Base-by-base conservation (phyloP, 2,329 filamentous ascomycete genomes). In the Passalora sequoiae region DNA sequence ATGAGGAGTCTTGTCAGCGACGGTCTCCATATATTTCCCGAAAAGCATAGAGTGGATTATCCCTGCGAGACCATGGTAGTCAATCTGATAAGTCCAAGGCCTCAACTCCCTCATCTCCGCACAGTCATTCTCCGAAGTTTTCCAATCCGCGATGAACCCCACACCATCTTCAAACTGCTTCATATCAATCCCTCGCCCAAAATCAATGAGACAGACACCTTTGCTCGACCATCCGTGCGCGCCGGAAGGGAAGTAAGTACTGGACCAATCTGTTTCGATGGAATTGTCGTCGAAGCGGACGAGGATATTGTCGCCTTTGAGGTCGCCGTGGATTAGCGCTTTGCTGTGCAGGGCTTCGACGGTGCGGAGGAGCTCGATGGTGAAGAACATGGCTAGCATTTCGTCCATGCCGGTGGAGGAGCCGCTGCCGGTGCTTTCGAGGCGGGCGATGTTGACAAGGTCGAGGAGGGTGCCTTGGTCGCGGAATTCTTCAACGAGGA, bases 381-480 rank as follows among this genome's bases (percentile, higher is more conserved):
- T 77, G 69, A 97, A 94, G 72, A 96, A 97, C 88, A 97, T 96
- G 56, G 86, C 87, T 2, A 97, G 73, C 36, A 77, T 75, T 66
- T 98, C 92, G 56, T 98, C 92, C 77, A 98, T 87, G 12, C 84
- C 83, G n/a, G n/a, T n/a, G n/a, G n/a, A n/a, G n/a, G n/a, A n/a
- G 2, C 81, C 81, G 20, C 81, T 81, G 32, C 65, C 68, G 24
- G 71, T 68, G 24, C 64, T 66, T 31, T 63, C 60, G 13, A 78
- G 75, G 30, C 86, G 81, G 54, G 91, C 85, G 51, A 85, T 73
- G 66, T 98, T 98, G 65, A 98, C 83, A 1, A 97, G 79, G 59
- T 97, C 91, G n/a, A 98, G 80, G 3, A 98, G 72, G 0, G 92
- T 96, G 43, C 92, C 92, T 69, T 97, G 86, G 24, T 86, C 80